These are phyloP conservation scores for Cucurbita moschata DNA, from an alignment of 306 rosid genomes.

Conservation along the genomic window DNA sequence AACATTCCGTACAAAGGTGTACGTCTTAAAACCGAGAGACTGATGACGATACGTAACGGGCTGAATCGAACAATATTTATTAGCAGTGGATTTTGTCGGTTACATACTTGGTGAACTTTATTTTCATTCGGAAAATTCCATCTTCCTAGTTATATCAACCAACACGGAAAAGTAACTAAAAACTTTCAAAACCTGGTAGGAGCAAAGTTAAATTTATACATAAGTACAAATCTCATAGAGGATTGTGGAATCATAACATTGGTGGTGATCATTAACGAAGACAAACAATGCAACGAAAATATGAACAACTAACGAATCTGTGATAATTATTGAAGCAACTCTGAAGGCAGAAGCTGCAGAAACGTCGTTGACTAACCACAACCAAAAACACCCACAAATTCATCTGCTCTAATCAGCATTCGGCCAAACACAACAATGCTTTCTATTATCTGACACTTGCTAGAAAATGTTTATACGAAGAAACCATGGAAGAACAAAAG, in stretches of 20 bases:
- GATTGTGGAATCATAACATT: not conserved
- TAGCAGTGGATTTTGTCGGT: fast-evolving
- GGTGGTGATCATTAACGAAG: not conserved
- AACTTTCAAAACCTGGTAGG: not conserved
- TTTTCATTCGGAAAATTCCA: not conserved
- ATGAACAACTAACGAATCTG: not conserved
- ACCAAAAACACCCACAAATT: not conserved
- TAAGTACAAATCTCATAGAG: no score
- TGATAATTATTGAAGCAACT: not conserved
- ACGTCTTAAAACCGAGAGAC: not conserved
- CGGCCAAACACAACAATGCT: not conserved
- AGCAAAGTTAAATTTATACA: not conserved
- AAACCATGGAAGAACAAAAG: constrained; percentile 96
- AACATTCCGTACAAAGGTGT: no score
- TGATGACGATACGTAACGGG: not conserved
- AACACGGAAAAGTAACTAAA: not conserved
- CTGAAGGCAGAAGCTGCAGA: not conserved
- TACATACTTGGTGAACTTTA: not conserved
- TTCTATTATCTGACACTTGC: not conserved
- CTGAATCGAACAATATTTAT: not conserved
- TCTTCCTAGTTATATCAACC: no score
- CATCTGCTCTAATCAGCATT: not conserved
- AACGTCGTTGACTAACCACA: not conserved
- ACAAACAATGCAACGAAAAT: not conserved
- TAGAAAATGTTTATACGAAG: constrained; percentile 80